phyloP scores from a whole-genome alignment of 1,284 basidiomycete genomes.

The Lignosus rhinocerotis region DNA sequence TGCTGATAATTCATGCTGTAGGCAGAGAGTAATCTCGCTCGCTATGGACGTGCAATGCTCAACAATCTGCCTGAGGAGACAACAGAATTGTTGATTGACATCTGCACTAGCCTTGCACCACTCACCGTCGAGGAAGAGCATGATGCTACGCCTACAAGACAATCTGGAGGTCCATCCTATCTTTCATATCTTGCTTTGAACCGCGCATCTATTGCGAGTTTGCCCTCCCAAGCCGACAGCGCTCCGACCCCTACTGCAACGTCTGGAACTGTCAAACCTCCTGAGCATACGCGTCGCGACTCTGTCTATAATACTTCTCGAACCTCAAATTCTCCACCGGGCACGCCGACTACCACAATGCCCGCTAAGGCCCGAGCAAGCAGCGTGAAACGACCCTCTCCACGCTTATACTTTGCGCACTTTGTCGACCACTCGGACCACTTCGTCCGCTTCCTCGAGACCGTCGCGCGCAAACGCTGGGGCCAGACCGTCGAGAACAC shows the following conservation, averaged over 20 bases:
- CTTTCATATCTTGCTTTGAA: conserved; percentile 79
- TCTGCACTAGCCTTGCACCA: conserved; percentile 78
- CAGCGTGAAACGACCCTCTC: conserved; percentile 68
- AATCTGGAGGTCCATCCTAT: conserved; percentile 58
- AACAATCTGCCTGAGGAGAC: conserved; percentile 84
- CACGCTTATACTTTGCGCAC: conserved; percentile 89
- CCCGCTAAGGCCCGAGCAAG: conserved; percentile 29
- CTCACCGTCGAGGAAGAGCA: conserved; percentile 47
- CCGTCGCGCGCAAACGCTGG: conserved; percentile 82
- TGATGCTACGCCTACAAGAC: conserved; percentile 26
- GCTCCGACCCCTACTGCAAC: conserved; percentile 45
- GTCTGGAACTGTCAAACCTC: conserved; percentile 46
- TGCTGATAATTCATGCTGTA: conserved; percentile 29
- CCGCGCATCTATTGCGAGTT: conserved; percentile 40
- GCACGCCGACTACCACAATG: conserved; percentile 24
- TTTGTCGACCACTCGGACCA: conserved; percentile 88
- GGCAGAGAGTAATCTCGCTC: conserved; percentile 81
- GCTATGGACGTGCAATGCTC: conserved; percentile 85
- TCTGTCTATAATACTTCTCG: conserved; percentile 38
- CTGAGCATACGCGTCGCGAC: conserved; percentile 38
- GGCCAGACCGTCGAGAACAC: conserved; percentile 63
- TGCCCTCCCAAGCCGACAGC: conserved; percentile 42
- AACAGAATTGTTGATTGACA: conserved; percentile 87
- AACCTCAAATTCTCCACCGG: conserved; percentile 32
- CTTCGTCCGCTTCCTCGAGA: conserved; percentile 89